Evolutionary conservation across 345 rosid species (phyloP).

Genomic region (Arabis alpina): DNA sequence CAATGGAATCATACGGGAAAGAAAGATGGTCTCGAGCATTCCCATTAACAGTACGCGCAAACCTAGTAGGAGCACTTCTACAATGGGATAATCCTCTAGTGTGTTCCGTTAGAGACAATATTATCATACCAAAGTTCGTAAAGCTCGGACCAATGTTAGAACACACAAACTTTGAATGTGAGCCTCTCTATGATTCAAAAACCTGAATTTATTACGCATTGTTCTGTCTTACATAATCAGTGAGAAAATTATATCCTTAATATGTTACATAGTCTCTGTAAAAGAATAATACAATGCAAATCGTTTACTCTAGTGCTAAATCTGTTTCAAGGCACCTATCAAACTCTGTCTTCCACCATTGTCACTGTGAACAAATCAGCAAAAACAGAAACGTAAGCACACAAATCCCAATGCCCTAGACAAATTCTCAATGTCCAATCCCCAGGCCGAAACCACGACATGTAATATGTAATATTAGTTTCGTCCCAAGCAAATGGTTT

Average conservation of each 20-base stretch:
- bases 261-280: background rate
- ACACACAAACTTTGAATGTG: slow-evolving; percentile 82
- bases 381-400: background rate
- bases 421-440: too few species aligned
- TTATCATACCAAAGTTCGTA: slow-evolving; percentile 68
- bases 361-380: slow-evolving; percentile 20
- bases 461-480: too few species aligned
- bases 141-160: slow-evolving; percentile 77
- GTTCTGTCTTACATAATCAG: too few species aligned
- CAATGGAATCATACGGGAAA: slow-evolving; percentile 64
- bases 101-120: slow-evolving; percentile 64
- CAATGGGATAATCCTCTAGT: slow-evolving; percentile 88
- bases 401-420: background rate
- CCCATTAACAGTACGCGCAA: slow-evolving; percentile 74
- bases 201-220: slow-evolving; percentile 6
- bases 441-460: too few species aligned
- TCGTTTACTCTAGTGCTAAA: too few species aligned
- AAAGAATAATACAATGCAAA: slow-evolving; percentile 14
- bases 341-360: slow-evolving; percentile 22
- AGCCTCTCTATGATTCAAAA: slow-evolving; percentile 51
- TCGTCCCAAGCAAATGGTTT: too few species aligned
- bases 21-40: slow-evolving; percentile 81
- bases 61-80: slow-evolving; percentile 76
- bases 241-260: background rate
- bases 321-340: too few species aligned